A percentile compares a stretch with the other conserved stretches of the same genome.
Evolutionary conservation across 495 filamentous ascomycete species (phyloP).

Genomic region (Xylaria longipes): DNA sequence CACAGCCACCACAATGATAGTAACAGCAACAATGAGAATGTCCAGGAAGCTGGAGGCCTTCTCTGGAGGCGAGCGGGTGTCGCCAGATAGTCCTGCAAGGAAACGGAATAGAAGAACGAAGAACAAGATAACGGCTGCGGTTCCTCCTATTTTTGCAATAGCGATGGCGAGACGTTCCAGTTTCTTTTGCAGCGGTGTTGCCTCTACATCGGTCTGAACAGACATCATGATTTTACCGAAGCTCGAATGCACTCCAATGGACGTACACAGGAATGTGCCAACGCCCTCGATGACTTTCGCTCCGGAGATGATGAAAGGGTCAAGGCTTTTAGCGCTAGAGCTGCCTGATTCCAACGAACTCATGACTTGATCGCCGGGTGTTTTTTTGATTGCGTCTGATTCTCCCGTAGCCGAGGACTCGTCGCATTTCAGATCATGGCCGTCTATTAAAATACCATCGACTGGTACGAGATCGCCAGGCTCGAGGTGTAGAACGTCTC

Average conservation of each 20-base stretch:
- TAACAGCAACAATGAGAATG: slow-evolving; percentile 83
- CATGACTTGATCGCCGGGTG: slow-evolving; percentile 66
- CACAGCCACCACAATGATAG: slow-evolving; percentile 82
- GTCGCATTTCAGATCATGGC: slow-evolving; percentile 77
- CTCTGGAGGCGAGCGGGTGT: slow-evolving; percentile 52
- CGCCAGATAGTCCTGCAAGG: slow-evolving; percentile 62
- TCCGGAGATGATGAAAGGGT: slow-evolving; percentile 85
- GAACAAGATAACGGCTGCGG: slow-evolving; percentile 71
- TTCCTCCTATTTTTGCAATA: slow-evolving; percentile 77
- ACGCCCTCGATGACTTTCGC: slow-evolving; percentile 80
- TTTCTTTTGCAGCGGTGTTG: slow-evolving; percentile 79
- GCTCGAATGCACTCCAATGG: slow-evolving; percentile 72
- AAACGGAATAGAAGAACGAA: slow-evolving; percentile 79
- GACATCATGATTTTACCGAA: slow-evolving; percentile 87
- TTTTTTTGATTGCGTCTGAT: slow-evolving; percentile 70
- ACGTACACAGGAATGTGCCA: slow-evolving; percentile 80
- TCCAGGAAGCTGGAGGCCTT: slow-evolving; percentile 80
- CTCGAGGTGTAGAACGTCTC: slow-evolving; percentile 83
- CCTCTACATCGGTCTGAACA: slow-evolving; percentile 75
- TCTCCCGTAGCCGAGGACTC: slow-evolving; percentile 82
- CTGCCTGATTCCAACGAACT: slow-evolving; percentile 62
- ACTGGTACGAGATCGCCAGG: slow-evolving; percentile 88
- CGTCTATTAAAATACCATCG: slow-evolving; percentile 77
- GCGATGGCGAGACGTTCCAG: slow-evolving; percentile 76
- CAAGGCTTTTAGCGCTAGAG: slow-evolving; percentile 56